A percentile compares a stretch with the other conserved stretches of the same genome.
Evolutionary conservation across 2,329 filamentous ascomycete species (phyloP).

Genomic region (Fusarium sp.): DNA sequence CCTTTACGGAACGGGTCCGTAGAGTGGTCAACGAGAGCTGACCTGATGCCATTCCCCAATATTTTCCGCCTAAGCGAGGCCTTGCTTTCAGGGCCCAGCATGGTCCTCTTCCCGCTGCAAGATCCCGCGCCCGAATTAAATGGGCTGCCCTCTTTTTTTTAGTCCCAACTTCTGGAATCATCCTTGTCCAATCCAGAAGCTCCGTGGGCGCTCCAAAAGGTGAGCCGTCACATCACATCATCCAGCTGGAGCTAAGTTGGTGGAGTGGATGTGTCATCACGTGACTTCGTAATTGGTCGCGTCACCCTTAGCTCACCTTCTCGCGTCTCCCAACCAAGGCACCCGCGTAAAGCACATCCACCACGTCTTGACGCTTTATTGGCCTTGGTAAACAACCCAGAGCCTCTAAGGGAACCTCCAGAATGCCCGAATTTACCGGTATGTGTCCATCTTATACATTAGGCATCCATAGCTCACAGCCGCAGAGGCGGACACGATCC

Average conservation of each 20-base stretch:
- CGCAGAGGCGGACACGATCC: constrained; percentile 82
- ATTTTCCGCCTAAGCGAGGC: constrained; percentile 1
- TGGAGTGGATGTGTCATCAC: constrained; percentile 20
- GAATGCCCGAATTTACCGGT: constrained; percentile 48
- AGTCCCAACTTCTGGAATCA: constrained; percentile 14
- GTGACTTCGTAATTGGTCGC: constrained; percentile 45
- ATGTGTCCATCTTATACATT: neutral
- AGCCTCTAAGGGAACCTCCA: neutral
- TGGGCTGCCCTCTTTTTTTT: constrained; percentile 1
- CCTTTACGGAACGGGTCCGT: constrained; percentile 15
- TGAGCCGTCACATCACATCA: constrained; percentile 32
- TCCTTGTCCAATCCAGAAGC: constrained; percentile 4
- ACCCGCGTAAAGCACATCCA: constrained; percentile 34
- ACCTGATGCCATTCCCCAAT: neutral
- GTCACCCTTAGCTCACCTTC: constrained; percentile 30
- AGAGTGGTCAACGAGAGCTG: constrained; percentile 8
- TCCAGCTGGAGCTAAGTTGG: neutral
- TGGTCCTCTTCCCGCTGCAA: constrained; percentile 13
- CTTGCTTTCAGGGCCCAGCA: neutral
- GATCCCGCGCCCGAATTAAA: constrained; percentile 22
- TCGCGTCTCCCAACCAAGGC: constrained; percentile 22
- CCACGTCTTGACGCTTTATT: neutral
- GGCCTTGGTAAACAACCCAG: neutral
- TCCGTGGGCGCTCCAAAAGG: constrained; percentile 16
- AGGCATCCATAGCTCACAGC: constrained; percentile 15